phyloP scores from a whole-genome alignment of 1,284 basidiomycete genomes.

The Cutaneotrichosporon daszewskae region DNA sequence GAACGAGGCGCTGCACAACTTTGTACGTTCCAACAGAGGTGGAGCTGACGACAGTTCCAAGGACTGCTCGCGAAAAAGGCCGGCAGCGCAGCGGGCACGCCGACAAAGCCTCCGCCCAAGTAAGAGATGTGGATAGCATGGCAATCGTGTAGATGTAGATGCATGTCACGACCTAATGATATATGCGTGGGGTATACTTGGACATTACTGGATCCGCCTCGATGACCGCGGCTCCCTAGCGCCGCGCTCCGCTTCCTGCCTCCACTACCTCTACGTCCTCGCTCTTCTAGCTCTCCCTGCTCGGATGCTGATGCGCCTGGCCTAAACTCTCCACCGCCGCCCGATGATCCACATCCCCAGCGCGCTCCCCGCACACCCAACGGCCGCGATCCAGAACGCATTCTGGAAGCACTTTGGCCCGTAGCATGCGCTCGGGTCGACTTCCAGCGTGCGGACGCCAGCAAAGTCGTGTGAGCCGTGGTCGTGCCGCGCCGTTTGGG shows the following conservation, averaged over 20 bases:
- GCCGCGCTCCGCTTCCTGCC: no score
- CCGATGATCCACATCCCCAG: slow-evolving; percentile 36
- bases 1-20: slow-evolving; percentile 47
- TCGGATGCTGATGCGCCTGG: no score
- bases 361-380: slow-evolving; percentile 28
- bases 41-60: slow-evolving; percentile 34
- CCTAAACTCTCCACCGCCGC: slow-evolving; percentile 41
- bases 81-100: slow-evolving; percentile 7
- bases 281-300: no score
- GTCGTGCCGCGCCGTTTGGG: slow-evolving; percentile 13
- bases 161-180: neutral
- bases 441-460: no score
- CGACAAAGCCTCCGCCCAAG: slow-evolving; percentile 14
- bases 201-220: no score
- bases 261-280: no score
- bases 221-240: no score
- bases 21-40: slow-evolving; percentile 27
- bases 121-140: slow-evolving; percentile 3
- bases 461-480: no score
- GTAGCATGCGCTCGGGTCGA: slow-evolving; percentile 29
- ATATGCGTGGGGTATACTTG: no score
- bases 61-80: slow-evolving; percentile 33
- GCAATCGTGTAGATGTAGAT: no score
- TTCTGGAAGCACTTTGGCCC: slow-evolving; percentile 39
- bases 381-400: slow-evolving; percentile 38